Percentiles rank a stretch among this genome's conserved stretches.
These are phyloP conservation scores for Penstemon barbatus DNA, from an alignment of 257 asterid species.

Conservation along the genomic window DNA sequence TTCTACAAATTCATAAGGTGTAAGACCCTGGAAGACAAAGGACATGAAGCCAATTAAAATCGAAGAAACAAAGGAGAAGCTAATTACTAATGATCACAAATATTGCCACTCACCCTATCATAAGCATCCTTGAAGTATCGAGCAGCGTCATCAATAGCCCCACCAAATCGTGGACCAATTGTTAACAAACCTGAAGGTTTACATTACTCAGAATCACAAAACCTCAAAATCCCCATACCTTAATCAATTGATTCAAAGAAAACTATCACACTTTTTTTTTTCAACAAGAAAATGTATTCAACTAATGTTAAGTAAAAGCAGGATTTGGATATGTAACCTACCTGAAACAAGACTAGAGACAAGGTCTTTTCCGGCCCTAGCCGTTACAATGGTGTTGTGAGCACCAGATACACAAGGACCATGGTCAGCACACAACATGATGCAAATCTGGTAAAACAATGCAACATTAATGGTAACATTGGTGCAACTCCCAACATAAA, in stretches of 20 bases:
- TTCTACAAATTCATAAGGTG: slow-evolving; percentile 97
- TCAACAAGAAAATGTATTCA: not conserved
- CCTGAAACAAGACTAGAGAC: slow-evolving; percentile 99
- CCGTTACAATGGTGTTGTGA: slow-evolving; percentile 94
- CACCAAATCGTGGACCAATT: slow-evolving; percentile 99
- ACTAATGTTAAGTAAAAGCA: not conserved
- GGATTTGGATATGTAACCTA: slow-evolving; percentile 28
- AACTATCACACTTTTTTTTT: not conserved
- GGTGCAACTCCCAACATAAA: slow-evolving; percentile 17
- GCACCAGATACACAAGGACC: slow-evolving; percentile 99
- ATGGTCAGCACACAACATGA: slow-evolving; percentile 98
- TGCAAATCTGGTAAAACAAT: slow-evolving; percentile 66
- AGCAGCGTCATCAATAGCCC: slow-evolving; percentile 99
- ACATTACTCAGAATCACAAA: slow-evolving; percentile 24
- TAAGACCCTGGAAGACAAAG: slow-evolving; percentile 57
- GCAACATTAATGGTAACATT: slow-evolving; percentile 15
- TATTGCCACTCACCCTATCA: slow-evolving; percentile 60
- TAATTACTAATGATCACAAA: slow-evolving; percentile 19
- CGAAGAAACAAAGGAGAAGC: slow-evolving; percentile 20
- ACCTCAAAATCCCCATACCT: slow-evolving; percentile 8
- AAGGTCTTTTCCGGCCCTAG: slow-evolving; percentile 98
- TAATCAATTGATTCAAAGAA: not conserved
- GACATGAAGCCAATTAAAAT: slow-evolving; percentile 11
- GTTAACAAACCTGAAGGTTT: slow-evolving; percentile 71
- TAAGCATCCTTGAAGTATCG: slow-evolving; percentile 98